Base-by-base conservation (phyloP, 495 filamentous ascomycete genomes). In the Lichenothelia convexa region DNA sequence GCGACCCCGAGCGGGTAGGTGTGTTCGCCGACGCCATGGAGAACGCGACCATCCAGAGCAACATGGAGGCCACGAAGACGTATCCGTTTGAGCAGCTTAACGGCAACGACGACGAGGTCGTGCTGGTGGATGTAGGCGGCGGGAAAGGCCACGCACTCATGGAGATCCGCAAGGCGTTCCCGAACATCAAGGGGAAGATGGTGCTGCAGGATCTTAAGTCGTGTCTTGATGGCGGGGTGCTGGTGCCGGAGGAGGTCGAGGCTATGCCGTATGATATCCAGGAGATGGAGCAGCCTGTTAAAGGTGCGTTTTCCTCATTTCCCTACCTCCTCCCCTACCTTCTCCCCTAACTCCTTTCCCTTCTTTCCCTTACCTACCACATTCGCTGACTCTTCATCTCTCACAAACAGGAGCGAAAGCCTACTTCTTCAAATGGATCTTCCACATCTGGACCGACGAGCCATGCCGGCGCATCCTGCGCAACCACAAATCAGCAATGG, bases 111-210 rank as follows among this genome's bases (percentile, higher is more conserved):
- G 32, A 35, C 5, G 33, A 24, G 13, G 26, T 35, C 3, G 29
- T 42, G 0, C 20, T 38, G 12, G 38, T 45, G 12, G 42, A 45
- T 35, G 42, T 45, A 2, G 42, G 38, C 18, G 42, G 42, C 0
- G 42, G 42, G 3, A 41, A 32, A 19, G 42, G 42, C 12, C 31
- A 42, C 3, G 23, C 22, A 3, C 11, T 41, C 20, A 30, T 22
- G 30, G 42, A 41, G 20, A 42, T 45, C n/a, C 19, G 21, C 4
- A 30, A 9, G 4, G 6, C 12, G 12, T 21, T 31, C 29, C 42
- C 42, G 3, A 27, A 37, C 8, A 41, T 45, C 17, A 21, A 22
- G 12, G 33, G 33, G 5, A 6, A 30, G 5, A 20, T 30, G 12
- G 39, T 36, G 1, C 21, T 44, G 20, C 26, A 44, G 21, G 41